Evolutionary conservation across 2,329 filamentous ascomycete species (phyloP), one percentile per base, ranked within the genome.

Genomic region (Aspergillus aculeatus): DNA sequence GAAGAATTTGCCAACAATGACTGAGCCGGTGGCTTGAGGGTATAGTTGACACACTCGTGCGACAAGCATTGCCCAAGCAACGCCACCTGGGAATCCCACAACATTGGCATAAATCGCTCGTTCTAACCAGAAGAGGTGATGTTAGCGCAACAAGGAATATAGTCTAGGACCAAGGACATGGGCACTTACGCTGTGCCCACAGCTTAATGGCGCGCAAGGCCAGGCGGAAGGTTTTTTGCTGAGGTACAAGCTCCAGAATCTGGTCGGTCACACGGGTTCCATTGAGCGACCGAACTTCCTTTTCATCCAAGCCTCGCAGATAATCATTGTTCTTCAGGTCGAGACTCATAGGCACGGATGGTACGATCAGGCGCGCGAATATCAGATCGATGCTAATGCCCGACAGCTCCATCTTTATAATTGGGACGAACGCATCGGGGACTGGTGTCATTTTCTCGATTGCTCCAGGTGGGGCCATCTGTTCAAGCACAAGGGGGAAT

Each of bases 31-130:
- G 6, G 95, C 95, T 72, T 92, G 92, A 14, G 95, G 95, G 70
- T 98, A 99, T 16, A 99, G 84, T 76, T 99, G 95, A 75, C 95
- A 98, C 47, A 98, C 91, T 64, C 95, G 86, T 54, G 95, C 95
- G 29, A 98, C 93, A 71, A 99, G 84, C 90, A 99, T 97, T 12
- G 94, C 95, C 92, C 94, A 99, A 5, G 95, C 95, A 47, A 99
- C 93, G 77, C 95, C 95, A 68, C 95, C 95, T 2, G 95, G 95
- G 67, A 95, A 99, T 26, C 95, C 95, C 76, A 96, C 92, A 64
- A 98, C 93, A 70, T 97, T 97, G 64, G 92, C 92, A 73, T 98
- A 98, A 51, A 98, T 92, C 24, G 91, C 95, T 62, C 94, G 90
- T 54, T 89, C 79, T 83, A 19, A 58, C 32, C 47, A 41, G 41